A percentile compares a stretch with the other conserved stretches of the same genome.
Conservation (phyloP, 2,329 filamentous ascomycete species). For the Colletotrichum coccodes region DNA sequence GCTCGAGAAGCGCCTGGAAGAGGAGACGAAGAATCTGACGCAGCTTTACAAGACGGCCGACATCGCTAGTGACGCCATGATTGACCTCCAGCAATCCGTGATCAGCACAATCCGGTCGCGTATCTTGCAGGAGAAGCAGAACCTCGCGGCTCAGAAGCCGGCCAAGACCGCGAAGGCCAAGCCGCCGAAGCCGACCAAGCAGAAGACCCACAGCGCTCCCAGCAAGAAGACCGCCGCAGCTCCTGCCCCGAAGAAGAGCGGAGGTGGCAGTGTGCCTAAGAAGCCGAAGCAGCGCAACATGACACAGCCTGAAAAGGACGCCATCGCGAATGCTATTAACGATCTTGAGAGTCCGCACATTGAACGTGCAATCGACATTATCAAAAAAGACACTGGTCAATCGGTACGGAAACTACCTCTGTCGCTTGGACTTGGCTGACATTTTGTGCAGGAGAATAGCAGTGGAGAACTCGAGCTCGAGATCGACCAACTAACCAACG, state of each 20-base stretch:
- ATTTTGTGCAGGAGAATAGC: constrained; percentile 60
- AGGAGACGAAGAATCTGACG: constrained; percentile 69
- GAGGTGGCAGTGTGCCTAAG: constrained; percentile 57
- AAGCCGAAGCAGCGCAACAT: constrained; percentile 67
- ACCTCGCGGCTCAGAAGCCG: constrained; percentile 64
- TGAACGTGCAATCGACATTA: constrained; percentile 85
- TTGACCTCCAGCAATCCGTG: constrained; percentile 69
- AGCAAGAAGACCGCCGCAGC: constrained; percentile 54
- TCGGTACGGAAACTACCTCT: constrained; percentile 65
- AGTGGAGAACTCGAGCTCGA: constrained; percentile 69
- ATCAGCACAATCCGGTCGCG: constrained; percentile 75
- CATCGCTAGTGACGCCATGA: constrained; percentile 60
- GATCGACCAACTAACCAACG: constrained; percentile 65
- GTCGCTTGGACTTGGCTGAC: constrained; percentile 40
- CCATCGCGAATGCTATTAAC: constrained; percentile 87
- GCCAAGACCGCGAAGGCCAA: constrained; percentile 69
- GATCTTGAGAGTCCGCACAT: constrained; percentile 83
- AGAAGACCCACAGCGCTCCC: constrained; percentile 47
- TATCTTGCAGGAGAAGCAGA: constrained; percentile 77
- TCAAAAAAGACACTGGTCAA: constrained; percentile 84
- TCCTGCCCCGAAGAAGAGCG: constrained; percentile 44
- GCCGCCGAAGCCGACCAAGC: constrained; percentile 63
- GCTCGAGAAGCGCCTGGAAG: constrained; percentile 61
- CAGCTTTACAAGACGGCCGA: constrained; percentile 60
- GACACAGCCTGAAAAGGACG: constrained; percentile 86